A percentile compares a stretch with the other conserved stretches of the same genome.
Evolutionary conservation across 2,329 filamentous ascomycete genomes (phyloP).

Genomic region (Trichoderma arundinaceum): DNA sequence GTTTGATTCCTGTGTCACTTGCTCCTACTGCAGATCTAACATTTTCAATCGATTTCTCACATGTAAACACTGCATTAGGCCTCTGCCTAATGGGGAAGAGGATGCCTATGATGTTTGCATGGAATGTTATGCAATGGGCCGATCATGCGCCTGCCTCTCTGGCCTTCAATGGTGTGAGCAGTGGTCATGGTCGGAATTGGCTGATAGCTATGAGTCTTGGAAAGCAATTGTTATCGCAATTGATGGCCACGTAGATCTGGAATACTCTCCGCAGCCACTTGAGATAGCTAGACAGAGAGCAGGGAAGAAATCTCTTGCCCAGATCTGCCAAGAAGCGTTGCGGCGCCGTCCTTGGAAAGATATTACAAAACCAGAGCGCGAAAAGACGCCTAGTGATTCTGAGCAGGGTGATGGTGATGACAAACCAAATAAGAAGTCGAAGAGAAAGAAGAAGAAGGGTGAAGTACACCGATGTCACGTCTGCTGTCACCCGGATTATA

Average conservation of each 20-base stretch:
- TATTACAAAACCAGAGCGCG: conserved; percentile 65
- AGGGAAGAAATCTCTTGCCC: conserved; percentile 80
- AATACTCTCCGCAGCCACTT: conserved; percentile 72
- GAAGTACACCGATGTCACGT: conserved; percentile 75
- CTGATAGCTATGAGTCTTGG: conserved; percentile 82
- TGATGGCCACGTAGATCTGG: conserved; percentile 68
- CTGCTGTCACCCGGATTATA: conserved; percentile 78
- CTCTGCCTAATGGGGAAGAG: conserved; percentile 68
- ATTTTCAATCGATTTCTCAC: conserved; percentile 97
- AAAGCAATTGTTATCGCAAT: conserved; percentile 76
- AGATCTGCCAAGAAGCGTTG: conserved; percentile 93
- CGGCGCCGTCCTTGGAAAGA: conserved; percentile 81
- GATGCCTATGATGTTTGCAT: conserved; percentile 96
- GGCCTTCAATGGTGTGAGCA: conserved; percentile 91
- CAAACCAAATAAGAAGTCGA: conserved; percentile 65
- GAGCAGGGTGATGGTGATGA: conserved; percentile 67
- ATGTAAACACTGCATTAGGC: conserved; percentile 80
- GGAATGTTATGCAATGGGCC: conserved; percentile 98
- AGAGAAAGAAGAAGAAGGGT: conserved; percentile 59
- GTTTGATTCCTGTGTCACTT: conserved; percentile 91
- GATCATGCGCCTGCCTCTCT: conserved; percentile 88
- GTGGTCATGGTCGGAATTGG: conserved; percentile 81
- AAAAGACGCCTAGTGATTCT: conserved; percentile 55
- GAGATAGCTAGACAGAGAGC: conserved; percentile 69
- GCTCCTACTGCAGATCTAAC: conserved; percentile 93